Percentiles rank a stretch among this genome's conserved stretches.
phyloP scores from a whole-genome alignment of 2,329 filamentous ascomycete genomes.

The Aspergillus pseudoviridinutans region DNA sequence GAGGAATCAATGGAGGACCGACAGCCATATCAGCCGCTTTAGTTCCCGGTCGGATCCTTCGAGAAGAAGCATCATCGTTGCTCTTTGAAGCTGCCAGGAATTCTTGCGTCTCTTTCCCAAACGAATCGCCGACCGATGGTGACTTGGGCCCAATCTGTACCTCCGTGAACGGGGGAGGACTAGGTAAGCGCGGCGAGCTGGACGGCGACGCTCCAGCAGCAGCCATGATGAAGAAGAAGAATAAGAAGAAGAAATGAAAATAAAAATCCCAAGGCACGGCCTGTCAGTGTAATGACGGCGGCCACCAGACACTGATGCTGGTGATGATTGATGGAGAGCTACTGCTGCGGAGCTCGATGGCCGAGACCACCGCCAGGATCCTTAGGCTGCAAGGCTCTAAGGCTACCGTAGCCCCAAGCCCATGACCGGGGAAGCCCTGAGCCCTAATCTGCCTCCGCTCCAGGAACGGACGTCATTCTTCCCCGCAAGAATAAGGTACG shows the following conservation, averaged over 20 bases:
- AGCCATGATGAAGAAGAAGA: slow-evolving; percentile 32
- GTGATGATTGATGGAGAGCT: slow-evolving; percentile 14
- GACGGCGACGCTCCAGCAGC: slow-evolving; percentile 50
- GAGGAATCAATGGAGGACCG: slow-evolving; percentile 80
- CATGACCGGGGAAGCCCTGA: slow-evolving; percentile 32
- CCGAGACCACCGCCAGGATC: slow-evolving; percentile 5
- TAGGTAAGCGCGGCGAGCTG: slow-evolving; percentile 87
- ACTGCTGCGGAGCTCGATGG: slow-evolving; percentile 11
- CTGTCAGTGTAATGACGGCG: not conserved
- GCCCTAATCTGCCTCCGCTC: slow-evolving; percentile 24
- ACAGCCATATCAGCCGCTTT: slow-evolving; percentile 89
- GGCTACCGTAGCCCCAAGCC: slow-evolving; percentile 8
- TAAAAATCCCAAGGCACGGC: not conserved
- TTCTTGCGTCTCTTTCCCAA: slow-evolving; percentile 55
- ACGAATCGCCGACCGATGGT: slow-evolving; percentile 59
- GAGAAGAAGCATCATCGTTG: slow-evolving; percentile 68
- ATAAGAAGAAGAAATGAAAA: not conserved
- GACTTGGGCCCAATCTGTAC: slow-evolving; percentile 84
- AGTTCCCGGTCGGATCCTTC: slow-evolving; percentile 88
- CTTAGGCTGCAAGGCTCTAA: not conserved
- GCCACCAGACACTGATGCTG: slow-evolving; percentile 1
- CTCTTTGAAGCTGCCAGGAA: slow-evolving; percentile 52
- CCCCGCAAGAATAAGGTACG: not conserved
- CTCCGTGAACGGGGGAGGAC: slow-evolving; percentile 89
- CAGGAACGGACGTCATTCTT: slow-evolving; percentile 8